These are phyloP conservation scores for Zalerion maritima DNA, from an alignment of 495 filamentous ascomycete genomes.

Conservation along the genomic window DNA sequence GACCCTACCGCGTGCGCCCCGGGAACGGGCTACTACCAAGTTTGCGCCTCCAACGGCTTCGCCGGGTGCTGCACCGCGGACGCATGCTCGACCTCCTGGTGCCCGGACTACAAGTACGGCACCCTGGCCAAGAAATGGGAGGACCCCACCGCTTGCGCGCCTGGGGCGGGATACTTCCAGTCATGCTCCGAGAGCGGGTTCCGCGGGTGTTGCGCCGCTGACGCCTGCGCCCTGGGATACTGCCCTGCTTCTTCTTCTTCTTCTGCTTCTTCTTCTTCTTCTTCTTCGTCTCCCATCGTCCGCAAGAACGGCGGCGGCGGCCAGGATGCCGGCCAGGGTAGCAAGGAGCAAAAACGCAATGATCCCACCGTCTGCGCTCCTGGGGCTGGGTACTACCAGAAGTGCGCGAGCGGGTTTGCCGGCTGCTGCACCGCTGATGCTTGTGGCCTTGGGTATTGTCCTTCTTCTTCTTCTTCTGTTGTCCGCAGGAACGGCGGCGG, in stretches of 20 bases:
- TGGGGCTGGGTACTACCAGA: not conserved
- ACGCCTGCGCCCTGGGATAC: slow-evolving; percentile 1
- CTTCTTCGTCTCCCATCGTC: no score
- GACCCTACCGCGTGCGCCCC: not conserved
- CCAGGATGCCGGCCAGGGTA: no score
- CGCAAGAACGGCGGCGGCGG: no score
- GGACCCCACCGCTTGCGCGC: not conserved
- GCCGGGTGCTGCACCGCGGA: not conserved
- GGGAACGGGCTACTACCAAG: slow-evolving; percentile 1
- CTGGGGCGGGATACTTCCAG: not conserved
- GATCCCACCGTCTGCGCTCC: not conserved
- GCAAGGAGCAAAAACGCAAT: no score
- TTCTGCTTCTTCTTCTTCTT: no score
- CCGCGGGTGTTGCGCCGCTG: slow-evolving; percentile 1
- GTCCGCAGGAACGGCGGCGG: no score
- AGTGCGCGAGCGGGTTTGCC: slow-evolving; percentile 1
- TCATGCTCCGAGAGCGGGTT: slow-evolving; percentile 1
- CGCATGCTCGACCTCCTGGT: not conserved
- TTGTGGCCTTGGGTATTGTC: not conserved
- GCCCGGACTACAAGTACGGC: slow-evolving; percentile 1
- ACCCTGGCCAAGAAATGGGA: not conserved
- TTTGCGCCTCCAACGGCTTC: slow-evolving; percentile 1
- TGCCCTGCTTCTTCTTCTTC: no score
- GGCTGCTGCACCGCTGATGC: slow-evolving; percentile 1
- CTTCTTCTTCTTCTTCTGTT: not conserved